Conservation (phyloP, 176 grass and related monocot species). For the Thinopyrum elongatum region DNA sequence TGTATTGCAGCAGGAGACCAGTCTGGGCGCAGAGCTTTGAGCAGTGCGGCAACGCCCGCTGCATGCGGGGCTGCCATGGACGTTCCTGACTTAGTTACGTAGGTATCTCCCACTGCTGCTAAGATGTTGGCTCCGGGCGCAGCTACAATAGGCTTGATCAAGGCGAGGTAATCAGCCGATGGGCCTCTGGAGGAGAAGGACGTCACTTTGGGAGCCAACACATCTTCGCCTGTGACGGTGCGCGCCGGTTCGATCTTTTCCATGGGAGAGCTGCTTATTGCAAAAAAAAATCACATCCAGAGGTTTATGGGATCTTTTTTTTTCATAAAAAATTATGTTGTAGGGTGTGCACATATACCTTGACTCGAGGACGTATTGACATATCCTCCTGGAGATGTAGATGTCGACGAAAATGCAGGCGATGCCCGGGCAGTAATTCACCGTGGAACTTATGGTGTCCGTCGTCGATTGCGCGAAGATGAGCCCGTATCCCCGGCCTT, state of each 20-base stretch:
- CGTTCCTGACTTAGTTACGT: background rate
- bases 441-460: background rate
- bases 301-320: background rate
- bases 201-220: background rate
- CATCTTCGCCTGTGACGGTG: background rate
- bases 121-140: constrained; percentile 30
- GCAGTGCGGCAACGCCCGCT: background rate
- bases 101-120: background rate
- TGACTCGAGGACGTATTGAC: background rate
- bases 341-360: background rate
- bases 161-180: background rate
- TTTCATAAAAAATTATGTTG: too few species aligned
- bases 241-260: constrained; percentile 16
- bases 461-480: constrained; percentile 9
- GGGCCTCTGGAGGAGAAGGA: constrained; percentile 30
- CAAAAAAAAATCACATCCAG: background rate
- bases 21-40: constrained; percentile 27
- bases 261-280: background rate
- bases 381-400: background rate
- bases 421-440: background rate
- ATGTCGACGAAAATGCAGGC: constrained; percentile 30
- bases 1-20: constrained; percentile 27
- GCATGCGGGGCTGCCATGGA: constrained; percentile 34
- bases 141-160: constrained; percentile 4
- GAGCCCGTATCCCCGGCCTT: constrained; percentile 11